A percentile compares a stretch with the other conserved stretches of the same genome.
phyloP scores from a whole-genome alignment of 495 filamentous ascomycete genomes.

The Annulohypoxylon moriforme region DNA sequence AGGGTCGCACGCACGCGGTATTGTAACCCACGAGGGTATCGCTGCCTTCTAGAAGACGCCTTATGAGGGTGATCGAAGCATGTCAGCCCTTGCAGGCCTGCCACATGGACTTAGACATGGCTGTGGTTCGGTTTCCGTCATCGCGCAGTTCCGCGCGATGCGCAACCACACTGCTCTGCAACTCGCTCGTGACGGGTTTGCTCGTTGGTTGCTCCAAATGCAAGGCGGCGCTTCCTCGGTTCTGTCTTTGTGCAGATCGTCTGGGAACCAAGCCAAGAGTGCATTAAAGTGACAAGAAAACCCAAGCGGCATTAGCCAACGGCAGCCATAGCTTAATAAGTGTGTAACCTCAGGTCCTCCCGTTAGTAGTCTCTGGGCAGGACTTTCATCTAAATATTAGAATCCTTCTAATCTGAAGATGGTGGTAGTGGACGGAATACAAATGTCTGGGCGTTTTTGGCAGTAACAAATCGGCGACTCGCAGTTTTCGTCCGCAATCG shows the following conservation, averaged over 20 bases:
- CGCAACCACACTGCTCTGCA: conserved; percentile 35
- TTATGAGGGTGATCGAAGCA: conserved; percentile 21
- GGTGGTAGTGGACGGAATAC: background rate
- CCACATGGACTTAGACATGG: conserved; percentile 37
- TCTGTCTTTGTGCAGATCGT: conserved; percentile 41
- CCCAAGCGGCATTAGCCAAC: conserved; percentile 26
- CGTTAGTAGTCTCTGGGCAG: conserved; percentile 20
- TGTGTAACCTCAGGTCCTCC: conserved; percentile 22
- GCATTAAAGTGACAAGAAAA: conserved; percentile 18
- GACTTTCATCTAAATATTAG: conserved; percentile 4
- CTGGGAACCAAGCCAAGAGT: conserved; percentile 19
- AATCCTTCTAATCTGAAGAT: background rate
- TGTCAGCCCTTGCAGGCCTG: conserved; percentile 41
- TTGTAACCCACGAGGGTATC: conserved; percentile 18
- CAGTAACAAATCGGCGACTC: background rate
- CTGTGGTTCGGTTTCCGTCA: conserved; percentile 43
- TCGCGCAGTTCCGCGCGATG: conserved; percentile 38
- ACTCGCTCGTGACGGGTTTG: conserved; percentile 36
- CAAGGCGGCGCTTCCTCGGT: conserved; percentile 52
- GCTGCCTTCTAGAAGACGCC: conserved; percentile 41
- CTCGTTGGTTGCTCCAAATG: conserved; percentile 44
- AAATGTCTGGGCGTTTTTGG: background rate
- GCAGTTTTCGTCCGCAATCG: conserved; percentile 7
- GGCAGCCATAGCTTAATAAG: conserved; percentile 9
- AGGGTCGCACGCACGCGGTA: conserved; percentile 23